Percentiles rank a stretch among this genome's conserved stretches.
These are phyloP conservation scores for Amesomyces nigricolor DNA, from an alignment of 2,329 filamentous ascomycete genomes.

Conservation along the genomic window DNA sequence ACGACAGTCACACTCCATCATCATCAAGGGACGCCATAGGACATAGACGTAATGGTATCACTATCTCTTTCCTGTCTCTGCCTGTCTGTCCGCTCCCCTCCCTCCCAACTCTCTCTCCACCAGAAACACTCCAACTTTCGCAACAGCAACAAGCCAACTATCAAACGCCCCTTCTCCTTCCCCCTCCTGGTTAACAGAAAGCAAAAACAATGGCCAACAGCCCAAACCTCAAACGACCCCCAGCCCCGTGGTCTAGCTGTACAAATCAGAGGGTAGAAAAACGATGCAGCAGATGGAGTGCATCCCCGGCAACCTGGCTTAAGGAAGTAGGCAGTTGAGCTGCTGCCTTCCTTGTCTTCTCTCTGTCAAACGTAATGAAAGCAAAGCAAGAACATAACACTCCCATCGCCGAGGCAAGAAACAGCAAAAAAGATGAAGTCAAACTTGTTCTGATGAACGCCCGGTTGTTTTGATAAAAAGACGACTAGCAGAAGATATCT, in stretches of 20 bases:
- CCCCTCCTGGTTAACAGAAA: background rate
- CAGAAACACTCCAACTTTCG: background rate
- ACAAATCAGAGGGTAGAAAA: background rate
- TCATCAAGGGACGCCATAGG: too few species aligned
- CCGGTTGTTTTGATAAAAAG: background rate
- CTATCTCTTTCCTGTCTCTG: background rate
- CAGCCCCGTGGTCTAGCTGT: constrained; percentile 2
- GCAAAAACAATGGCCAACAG: background rate
- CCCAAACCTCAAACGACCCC: background rate
- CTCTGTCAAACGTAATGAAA: too few species aligned
- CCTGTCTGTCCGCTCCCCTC: background rate
- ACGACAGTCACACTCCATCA: too few species aligned
- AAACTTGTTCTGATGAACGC: background rate
- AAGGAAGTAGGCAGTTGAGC: background rate
- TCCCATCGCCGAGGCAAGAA: background rate
- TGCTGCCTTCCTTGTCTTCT: background rate
- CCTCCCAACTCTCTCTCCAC: background rate
- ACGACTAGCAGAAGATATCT: background rate
- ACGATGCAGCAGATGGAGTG: background rate
- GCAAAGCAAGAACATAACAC: background rate
- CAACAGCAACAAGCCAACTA: background rate
- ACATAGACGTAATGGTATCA: background rate
- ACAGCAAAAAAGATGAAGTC: background rate
- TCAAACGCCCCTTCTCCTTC: constrained; percentile 2
- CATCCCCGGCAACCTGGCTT: background rate